Evolutionary conservation across 176 grass and related monocot genomes (phyloP).

Genomic region (Hordeum vulgare): MorexV3_pseudomolecules_assembly NC_058519.1:645957129-645957628

Average conservation of each 20-base stretch:
- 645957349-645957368: not conserved
- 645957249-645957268: not conserved
- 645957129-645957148: not conserved
- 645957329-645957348: not conserved
- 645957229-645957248: slow-evolving; percentile 29
- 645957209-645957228: slow-evolving; percentile 28
- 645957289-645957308: slow-evolving; percentile 38
- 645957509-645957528: not conserved
- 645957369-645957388: not conserved
- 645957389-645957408: not conserved
- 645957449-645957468: not conserved
- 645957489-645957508: slow-evolving; percentile 25
- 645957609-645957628: not conserved
- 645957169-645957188: slow-evolving; percentile 43
- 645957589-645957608: not conserved
- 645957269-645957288: slow-evolving; percentile 17
- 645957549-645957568: not conserved
- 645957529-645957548: not conserved
- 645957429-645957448: not conserved
- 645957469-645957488: not conserved
- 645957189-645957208: not conserved
- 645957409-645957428: slow-evolving; percentile 11
- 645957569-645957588: not conserved
- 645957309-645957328: not conserved
- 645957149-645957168: not conserved